These are phyloP conservation scores for Thraustochytrium sp. DNA, from an alignment of 352 stramenopile species.

Conservation along the genomic window DNA sequence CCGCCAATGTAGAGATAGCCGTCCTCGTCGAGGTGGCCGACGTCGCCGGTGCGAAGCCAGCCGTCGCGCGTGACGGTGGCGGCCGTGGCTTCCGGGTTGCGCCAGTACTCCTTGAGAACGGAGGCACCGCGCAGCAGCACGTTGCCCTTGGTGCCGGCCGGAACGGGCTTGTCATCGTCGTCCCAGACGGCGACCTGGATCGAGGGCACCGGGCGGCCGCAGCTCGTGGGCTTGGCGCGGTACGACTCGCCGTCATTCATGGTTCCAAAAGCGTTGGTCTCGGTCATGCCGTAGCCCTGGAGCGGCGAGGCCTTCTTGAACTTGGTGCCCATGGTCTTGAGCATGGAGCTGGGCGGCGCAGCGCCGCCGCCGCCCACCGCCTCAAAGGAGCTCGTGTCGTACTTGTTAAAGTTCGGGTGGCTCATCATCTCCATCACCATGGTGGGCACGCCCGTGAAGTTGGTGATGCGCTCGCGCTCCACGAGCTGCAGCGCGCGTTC, in stretches of 20 bases:
- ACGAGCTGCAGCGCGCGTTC: conserved; percentile 11
- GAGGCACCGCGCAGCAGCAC: conserved; percentile 39
- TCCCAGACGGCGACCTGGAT: conserved; percentile 11
- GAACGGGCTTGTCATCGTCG: conserved; percentile 12
- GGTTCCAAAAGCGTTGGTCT: conserved; percentile 17
- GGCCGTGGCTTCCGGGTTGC: conserved; percentile 45
- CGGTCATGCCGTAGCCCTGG: conserved; percentile 41
- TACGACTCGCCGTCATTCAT: neutral
- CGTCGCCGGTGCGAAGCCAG: conserved; percentile 48
- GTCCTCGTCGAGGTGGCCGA: conserved; percentile 47
- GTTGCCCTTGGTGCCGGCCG: neutral
- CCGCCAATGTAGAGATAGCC: conserved; percentile 46
- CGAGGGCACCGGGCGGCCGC: neutral
- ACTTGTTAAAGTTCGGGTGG: conserved; percentile 36
- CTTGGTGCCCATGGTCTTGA: conserved; percentile 15
- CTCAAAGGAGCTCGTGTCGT: conserved; percentile 24
- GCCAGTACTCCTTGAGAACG: conserved; percentile 51
- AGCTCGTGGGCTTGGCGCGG: neutral
- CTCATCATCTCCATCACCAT: conserved; percentile 47
- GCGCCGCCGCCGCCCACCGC: conserved; percentile 24
- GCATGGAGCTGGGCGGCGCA: neutral
- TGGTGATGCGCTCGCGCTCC: conserved; percentile 20
- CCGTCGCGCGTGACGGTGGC: conserved; percentile 38
- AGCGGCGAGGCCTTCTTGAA: conserved; percentile 39
- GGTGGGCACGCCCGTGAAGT: conserved; percentile 42